These are phyloP conservation scores for Termitomyces sp. DNA, from an alignment of 768 basidiomycete genomes.

Conservation along the genomic window DNA sequence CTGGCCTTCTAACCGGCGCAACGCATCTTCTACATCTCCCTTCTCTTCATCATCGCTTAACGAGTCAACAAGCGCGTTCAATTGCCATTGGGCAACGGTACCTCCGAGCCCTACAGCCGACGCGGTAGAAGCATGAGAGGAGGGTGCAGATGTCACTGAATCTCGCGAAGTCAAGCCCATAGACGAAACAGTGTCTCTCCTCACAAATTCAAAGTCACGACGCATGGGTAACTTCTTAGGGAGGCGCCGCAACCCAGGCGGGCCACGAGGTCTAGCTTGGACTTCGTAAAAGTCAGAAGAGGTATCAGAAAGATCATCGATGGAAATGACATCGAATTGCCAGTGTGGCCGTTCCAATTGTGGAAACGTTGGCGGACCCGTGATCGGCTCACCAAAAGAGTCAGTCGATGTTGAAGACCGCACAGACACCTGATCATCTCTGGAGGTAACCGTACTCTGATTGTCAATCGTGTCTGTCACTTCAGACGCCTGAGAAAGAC, in stretches of 20 bases:
- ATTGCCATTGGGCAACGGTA: conserved; percentile 74
- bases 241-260: conserved; percentile 50
- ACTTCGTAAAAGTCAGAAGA: conserved; percentile 49
- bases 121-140: conserved; percentile 36
- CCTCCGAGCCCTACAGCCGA: conserved; percentile 37
- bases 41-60: conserved; percentile 69
- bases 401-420: conserved; percentile 42
- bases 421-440: conserved; percentile 27
- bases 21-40: conserved; percentile 80
- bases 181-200: conserved; percentile 72
- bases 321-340: conserved; percentile 69
- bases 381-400: conserved; percentile 43
- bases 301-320: conserved; percentile 78
- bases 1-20: conserved; percentile 79
- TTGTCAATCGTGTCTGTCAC: not conserved
- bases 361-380: conserved; percentile 32
- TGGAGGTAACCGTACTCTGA: not conserved
- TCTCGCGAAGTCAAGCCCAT: conserved; percentile 67
- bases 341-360: conserved; percentile 39
- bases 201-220: conserved; percentile 78
- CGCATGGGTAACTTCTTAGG: conserved; percentile 64
- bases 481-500: not conserved
- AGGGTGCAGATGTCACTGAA: conserved; percentile 47
- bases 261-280: conserved; percentile 28
- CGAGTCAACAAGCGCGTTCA: conserved; percentile 72